phyloP scores from a whole-genome alignment of 768 basidiomycete species.

The Kwoniella sp. region DNA sequence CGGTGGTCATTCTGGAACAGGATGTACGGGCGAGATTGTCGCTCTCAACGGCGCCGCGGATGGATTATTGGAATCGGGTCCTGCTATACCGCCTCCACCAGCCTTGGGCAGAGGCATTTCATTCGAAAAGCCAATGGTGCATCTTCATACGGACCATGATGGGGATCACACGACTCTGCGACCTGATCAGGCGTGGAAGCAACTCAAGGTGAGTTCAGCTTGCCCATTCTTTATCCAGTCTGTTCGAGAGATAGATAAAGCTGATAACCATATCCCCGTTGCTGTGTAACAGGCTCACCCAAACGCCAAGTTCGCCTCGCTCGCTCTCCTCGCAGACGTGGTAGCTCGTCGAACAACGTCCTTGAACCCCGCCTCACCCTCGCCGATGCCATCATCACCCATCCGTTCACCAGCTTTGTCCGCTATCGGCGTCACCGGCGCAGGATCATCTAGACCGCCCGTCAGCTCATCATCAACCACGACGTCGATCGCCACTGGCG shows the following conservation, averaged over 20 bases:
- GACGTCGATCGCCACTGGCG: not conserved
- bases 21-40: slow-evolving; percentile 24
- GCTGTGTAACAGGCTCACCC: slow-evolving; percentile 44
- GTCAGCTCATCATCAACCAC: not conserved
- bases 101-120: slow-evolving; percentile 1
- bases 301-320: slow-evolving; percentile 47
- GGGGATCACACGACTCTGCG: slow-evolving; percentile 35
- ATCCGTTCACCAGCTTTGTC: not conserved
- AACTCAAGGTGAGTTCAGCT: slow-evolving; percentile 44
- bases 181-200: slow-evolving; percentile 53
- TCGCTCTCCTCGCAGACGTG: slow-evolving; percentile 53
- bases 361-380: slow-evolving; percentile 1
- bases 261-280: too few relatives aligned
- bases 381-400: slow-evolving; percentile 7
- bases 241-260: not conserved
- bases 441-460: not conserved
- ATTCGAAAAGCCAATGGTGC: slow-evolving; percentile 7
- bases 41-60: not conserved
- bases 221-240: not conserved
- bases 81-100: not conserved
- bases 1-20: slow-evolving; percentile 25
- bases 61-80: not conserved
- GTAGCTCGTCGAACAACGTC: slow-evolving; percentile 47
- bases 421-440: not conserved
- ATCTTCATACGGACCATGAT: slow-evolving; percentile 11